Base-by-base conservation (phyloP, 1,284 basidiomycete species). In the Trametes hirsuta region DNA sequence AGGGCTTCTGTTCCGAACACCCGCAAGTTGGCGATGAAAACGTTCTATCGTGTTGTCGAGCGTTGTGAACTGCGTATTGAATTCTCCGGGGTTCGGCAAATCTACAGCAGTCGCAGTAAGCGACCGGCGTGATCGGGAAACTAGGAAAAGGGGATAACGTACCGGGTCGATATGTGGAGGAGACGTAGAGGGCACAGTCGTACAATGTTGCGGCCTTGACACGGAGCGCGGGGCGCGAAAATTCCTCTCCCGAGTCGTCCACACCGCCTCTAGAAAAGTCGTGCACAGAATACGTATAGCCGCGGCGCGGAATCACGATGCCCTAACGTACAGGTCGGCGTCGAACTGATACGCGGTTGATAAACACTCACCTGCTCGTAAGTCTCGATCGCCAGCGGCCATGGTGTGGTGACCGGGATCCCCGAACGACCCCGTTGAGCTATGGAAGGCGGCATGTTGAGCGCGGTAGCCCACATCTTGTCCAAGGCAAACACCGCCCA, bases 401-500 rank as follows among this genome's bases (percentile, higher is more conserved):
- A 81, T 0, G 77, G 75, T 14, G 75, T 75, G 54, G 78, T 76
- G 47, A 79, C 67, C 15, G 57, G 63, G 39, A 68, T 63, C 22
- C 68, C 64, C 12, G 69, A 37, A 15, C 66, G 63, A 42, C 64
- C 61, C 45, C 70, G 61, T 25, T 68, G 66, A 45, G 69, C 61
- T 44, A 75, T 54, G 14, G 69, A 68, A 22, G 74, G 68, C 0
- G 76, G 74, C 0, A 73, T 65, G 22, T 73, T 76, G 49, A 76
- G 71, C 4, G 72, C 75, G 4, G 74, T 70, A 4, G 74, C 65
- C 75, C 78, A 79, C 36, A 70, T 74, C 50, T 76, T 76, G 65
- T 79, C 78, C 22, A 80, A 59, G 9, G 71, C 69, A n/a, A 76
- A 71, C 0, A 77, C 75, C 8, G 74, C 72, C 81, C 81, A 83